phyloP scores from a whole-genome alignment of 306 rosid species.

The Begonia fuchsioides region DNA sequence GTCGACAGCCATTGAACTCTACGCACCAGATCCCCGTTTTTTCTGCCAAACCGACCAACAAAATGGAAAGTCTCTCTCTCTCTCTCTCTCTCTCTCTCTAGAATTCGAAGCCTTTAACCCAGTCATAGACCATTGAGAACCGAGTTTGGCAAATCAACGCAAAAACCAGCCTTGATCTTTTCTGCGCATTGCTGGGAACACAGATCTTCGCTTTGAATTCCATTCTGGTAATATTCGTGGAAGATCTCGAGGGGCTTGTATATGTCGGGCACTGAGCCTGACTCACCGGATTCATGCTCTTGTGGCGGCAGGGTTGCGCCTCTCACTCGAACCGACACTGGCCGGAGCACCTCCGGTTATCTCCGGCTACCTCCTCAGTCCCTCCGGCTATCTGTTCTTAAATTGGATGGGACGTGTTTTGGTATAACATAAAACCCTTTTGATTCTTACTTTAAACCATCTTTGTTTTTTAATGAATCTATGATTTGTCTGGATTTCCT shows the following conservation, averaged over 20 bases:
- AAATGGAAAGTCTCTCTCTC: background rate
- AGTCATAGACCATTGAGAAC: background rate
- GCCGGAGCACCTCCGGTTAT: constrained; percentile 13
- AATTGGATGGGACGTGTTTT: constrained; percentile 39
- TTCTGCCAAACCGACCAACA: constrained; percentile 6
- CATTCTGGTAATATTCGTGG: no score
- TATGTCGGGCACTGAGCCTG: constrained; percentile 6
- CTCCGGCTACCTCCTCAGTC: constrained; percentile 22
- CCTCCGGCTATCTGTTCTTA: constrained; percentile 26
- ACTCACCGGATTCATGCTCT: constrained; percentile 3
- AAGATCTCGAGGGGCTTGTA: background rate
- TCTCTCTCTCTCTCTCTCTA: background rate
- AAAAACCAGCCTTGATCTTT: no score
- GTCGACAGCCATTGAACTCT: background rate
- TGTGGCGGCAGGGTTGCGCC: background rate
- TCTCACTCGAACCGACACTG: constrained; percentile 5
- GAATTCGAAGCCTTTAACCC: constrained; percentile 5
- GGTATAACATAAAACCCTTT: constrained; percentile 10
- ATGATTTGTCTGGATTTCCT: background rate
- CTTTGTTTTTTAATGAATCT: background rate
- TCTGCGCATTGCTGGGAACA: no score
- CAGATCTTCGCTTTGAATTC: no score
- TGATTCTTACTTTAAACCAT: no score
- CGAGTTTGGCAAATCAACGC: background rate
- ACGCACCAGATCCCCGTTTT: constrained; percentile 9